These are phyloP conservation scores for Crinitomyces ghanaensis DNA, from an alignment of 805 yeast genomes.

Conservation along the genomic window DNA sequence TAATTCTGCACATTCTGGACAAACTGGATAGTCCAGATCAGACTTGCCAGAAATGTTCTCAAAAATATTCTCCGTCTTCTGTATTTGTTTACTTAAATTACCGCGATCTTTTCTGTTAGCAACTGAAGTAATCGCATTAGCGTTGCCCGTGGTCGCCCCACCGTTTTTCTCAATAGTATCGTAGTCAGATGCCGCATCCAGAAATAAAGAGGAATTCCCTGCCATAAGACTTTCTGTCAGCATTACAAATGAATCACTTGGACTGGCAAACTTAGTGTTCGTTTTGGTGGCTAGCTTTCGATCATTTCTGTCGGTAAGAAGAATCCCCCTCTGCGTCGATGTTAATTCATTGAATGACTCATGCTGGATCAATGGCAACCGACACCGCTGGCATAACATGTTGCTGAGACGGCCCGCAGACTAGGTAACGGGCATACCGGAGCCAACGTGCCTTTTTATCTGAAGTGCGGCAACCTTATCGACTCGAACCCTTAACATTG, in stretches of 20 bases:
- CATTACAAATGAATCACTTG: conserved; percentile 15
- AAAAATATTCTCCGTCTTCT: conserved; percentile 52
- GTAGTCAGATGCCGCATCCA: too few species aligned
- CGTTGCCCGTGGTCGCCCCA: neutral
- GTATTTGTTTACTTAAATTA: neutral
- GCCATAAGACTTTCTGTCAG: conserved; percentile 22
- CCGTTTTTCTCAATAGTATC: neutral
- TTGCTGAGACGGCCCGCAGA: too few species aligned
- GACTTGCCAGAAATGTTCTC: conserved; percentile 60
- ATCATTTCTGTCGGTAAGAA: conserved; percentile 29
- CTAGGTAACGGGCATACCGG: too few species aligned
- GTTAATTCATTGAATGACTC: conserved; percentile 41
- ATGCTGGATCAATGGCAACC: conserved; percentile 45
- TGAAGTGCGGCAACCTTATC: too few species aligned
- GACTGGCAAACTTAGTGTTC: conserved; percentile 5
- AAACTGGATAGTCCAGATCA: conserved; percentile 77
- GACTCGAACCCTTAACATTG: too few species aligned
- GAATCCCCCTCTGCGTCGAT: conserved; percentile 43
- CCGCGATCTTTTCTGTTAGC: neutral
- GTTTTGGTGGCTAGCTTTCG: neutral
- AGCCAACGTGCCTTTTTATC: too few species aligned
- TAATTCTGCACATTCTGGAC: conserved; percentile 69
- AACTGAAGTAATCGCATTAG: neutral
- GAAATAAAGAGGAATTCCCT: conserved; percentile 18
- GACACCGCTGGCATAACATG: conserved; percentile 55